Conservation (phyloP, 2,329 filamentous ascomycete genomes). For the Epicoccum sorghinum region DNA sequence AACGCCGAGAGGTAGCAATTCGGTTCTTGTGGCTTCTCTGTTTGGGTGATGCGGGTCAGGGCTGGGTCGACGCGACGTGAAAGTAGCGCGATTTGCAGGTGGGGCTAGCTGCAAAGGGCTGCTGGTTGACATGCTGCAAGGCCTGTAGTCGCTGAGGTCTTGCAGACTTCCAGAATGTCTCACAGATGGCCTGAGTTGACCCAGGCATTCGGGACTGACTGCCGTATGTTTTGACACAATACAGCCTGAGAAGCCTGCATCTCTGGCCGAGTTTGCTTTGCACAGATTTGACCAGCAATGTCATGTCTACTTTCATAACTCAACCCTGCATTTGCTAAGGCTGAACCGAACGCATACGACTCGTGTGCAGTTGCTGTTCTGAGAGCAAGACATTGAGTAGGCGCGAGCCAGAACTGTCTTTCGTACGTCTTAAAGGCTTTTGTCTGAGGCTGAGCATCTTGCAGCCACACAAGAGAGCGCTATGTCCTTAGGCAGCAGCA, state of each 20-base stretch:
- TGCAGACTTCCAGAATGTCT: not conserved
- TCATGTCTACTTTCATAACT: not conserved
- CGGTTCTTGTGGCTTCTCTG: slow-evolving; percentile 20
- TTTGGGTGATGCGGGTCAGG: slow-evolving; percentile 15
- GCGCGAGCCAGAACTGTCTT: not conserved
- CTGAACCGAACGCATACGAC: not conserved
- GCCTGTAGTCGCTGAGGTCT: not conserved
- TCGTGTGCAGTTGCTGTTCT: not conserved
- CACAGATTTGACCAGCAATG: not conserved
- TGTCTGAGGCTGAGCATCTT: slow-evolving; percentile 1
- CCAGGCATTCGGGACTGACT: not conserved
- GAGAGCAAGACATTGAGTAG: not conserved
- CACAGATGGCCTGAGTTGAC: not conserved
- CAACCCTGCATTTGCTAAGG: too few relatives aligned
- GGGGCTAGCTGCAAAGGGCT: slow-evolving; percentile 15
- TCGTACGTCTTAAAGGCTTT: not conserved
- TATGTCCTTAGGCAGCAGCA: slow-evolving; percentile 40
- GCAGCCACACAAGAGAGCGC: not conserved
- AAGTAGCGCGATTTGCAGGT: slow-evolving; percentile 26
- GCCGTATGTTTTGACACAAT: too few relatives aligned
- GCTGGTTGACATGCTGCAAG: slow-evolving; percentile 6
- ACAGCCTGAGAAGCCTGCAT: too few relatives aligned
- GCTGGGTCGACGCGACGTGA: slow-evolving; percentile 30
- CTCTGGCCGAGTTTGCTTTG: not conserved
- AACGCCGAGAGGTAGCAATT: not conserved